These are phyloP conservation scores for Penicillium atrosanguineum DNA, from an alignment of 495 filamentous ascomycete genomes.

Conservation along the genomic window DNA sequence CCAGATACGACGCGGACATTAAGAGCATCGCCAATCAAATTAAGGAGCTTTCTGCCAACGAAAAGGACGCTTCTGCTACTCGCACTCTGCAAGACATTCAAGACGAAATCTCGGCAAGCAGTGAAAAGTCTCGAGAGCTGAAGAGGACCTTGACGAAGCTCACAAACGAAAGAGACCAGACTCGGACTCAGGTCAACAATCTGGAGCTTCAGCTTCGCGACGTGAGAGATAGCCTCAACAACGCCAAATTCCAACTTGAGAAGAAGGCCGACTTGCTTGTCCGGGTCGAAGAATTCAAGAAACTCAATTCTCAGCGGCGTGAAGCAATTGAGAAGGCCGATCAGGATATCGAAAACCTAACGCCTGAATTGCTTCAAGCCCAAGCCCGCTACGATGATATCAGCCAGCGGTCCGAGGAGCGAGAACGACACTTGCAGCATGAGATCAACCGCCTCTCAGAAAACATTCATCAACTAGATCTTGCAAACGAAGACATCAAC, in stretches of 20 bases:
- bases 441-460: conserved; percentile 67
- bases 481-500: conserved; percentile 73
- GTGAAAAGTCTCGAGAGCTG: conserved; percentile 62
- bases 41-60: conserved; percentile 64
- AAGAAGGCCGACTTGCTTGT: conserved; percentile 65
- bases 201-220: conserved; percentile 73
- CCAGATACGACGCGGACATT: conserved; percentile 68
- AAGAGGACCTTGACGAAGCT: conserved; percentile 63
- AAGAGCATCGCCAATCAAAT: conserved; percentile 66
- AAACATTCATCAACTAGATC: conserved; percentile 71
- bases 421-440: conserved; percentile 70
- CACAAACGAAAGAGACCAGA: conserved; percentile 64
- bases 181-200: conserved; percentile 60
- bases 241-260: conserved; percentile 70
- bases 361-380: conserved; percentile 70
- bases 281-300: conserved; percentile 70
- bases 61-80: conserved; percentile 59
- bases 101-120: conserved; percentile 62
- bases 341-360: conserved; percentile 63
- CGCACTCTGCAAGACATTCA: conserved; percentile 82
- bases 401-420: conserved; percentile 63
- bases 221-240: conserved; percentile 64
- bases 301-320: conserved; percentile 63
- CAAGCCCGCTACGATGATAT: conserved; percentile 73
- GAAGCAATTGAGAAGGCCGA: conserved; percentile 65